These are phyloP conservation scores for Cryphonectria carpinicola DNA, from an alignment of 2,329 filamentous ascomycete genomes.

Conservation along the genomic window DNA sequence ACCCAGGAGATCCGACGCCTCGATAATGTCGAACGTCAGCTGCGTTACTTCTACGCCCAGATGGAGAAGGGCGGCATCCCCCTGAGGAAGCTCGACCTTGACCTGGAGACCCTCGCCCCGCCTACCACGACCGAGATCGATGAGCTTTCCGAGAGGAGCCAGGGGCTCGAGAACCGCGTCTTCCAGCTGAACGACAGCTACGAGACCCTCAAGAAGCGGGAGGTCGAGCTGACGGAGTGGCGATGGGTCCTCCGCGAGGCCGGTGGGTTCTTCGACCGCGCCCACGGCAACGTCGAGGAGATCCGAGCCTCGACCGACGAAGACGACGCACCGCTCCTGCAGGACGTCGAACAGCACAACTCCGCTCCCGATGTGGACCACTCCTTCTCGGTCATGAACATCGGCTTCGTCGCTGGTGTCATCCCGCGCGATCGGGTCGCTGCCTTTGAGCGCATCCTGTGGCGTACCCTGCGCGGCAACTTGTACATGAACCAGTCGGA, in stretches of 20 bases:
- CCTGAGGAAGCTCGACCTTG: slow-evolving; percentile 89
- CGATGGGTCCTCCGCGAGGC: slow-evolving; percentile 96
- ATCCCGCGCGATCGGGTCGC: slow-evolving; percentile 91
- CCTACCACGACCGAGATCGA: slow-evolving; percentile 95
- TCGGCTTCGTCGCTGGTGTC: slow-evolving; percentile 96
- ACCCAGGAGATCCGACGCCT: slow-evolving; percentile 96
- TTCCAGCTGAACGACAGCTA: slow-evolving; percentile 96
- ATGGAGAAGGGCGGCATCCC: slow-evolving; percentile 92
- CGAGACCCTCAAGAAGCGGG: slow-evolving; percentile 95
- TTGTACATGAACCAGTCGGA: slow-evolving; percentile 99
- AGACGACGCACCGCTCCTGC: slow-evolving; percentile 90
- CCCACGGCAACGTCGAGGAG: slow-evolving; percentile 94
- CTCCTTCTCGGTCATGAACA: slow-evolving; percentile 97
- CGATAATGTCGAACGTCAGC: slow-evolving; percentile 96
- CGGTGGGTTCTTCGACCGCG: slow-evolving; percentile 95
- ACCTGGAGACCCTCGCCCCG: slow-evolving; percentile 81
- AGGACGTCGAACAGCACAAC: slow-evolving; percentile 86
- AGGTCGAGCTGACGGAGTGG: slow-evolving; percentile 97
- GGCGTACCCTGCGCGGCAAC: slow-evolving; percentile 95
- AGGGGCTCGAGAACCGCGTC: slow-evolving; percentile 89
- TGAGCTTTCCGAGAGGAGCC: slow-evolving; percentile 88
- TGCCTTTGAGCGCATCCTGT: slow-evolving; percentile 95
- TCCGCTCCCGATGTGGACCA: slow-evolving; percentile 71
- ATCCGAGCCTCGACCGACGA: slow-evolving; percentile 89
- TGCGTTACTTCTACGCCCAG: slow-evolving; percentile 92